These are phyloP conservation scores for Fusarium sacchari DNA, from an alignment of 2,329 filamentous ascomycete species.

Conservation along the genomic window DNA sequence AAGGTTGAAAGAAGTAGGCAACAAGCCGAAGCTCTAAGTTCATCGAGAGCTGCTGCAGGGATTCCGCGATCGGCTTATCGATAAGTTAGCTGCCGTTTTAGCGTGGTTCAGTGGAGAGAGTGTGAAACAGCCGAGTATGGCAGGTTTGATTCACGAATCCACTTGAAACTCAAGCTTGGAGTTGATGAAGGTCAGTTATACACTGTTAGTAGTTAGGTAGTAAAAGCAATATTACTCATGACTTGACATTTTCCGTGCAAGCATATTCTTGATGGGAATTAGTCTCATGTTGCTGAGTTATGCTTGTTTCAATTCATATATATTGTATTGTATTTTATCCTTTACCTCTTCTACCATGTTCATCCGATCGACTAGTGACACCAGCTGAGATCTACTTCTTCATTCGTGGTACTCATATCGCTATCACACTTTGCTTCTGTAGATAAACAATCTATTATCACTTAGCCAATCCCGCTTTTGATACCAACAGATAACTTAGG, in stretches of 20 bases:
- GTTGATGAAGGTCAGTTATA: not conserved
- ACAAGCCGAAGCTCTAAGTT: constrained; percentile 28
- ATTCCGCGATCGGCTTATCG: constrained; percentile 40
- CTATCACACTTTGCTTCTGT: constrained; percentile 11
- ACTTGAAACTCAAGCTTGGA: not conserved
- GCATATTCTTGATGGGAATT: fast-evolving
- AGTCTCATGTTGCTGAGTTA: not conserved
- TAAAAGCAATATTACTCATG: not conserved
- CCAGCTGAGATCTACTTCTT: constrained; percentile 2
- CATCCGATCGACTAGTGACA: not conserved
- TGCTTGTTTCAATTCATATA: not conserved
- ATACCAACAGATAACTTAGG: not conserved
- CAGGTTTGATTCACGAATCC: not conserved
- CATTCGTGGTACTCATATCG: not conserved
- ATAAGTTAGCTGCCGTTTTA: constrained; percentile 35
- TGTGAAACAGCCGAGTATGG: constrained; percentile 15
- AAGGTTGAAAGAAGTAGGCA: constrained; percentile 26
- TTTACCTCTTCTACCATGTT: not conserved
- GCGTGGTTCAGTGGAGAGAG: constrained; percentile 10
- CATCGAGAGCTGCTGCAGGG: constrained; percentile 30
- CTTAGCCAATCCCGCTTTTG: constrained; percentile 7
- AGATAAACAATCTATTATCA: not conserved
- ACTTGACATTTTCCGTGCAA: not conserved
- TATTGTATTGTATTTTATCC: no score
- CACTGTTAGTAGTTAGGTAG: no score